A percentile compares a stretch with the other conserved stretches of the same genome.
Evolutionary conservation across 192 early-diverging fungal species (phyloP).

Genomic region (Dimargaris xerosporica): DNA sequence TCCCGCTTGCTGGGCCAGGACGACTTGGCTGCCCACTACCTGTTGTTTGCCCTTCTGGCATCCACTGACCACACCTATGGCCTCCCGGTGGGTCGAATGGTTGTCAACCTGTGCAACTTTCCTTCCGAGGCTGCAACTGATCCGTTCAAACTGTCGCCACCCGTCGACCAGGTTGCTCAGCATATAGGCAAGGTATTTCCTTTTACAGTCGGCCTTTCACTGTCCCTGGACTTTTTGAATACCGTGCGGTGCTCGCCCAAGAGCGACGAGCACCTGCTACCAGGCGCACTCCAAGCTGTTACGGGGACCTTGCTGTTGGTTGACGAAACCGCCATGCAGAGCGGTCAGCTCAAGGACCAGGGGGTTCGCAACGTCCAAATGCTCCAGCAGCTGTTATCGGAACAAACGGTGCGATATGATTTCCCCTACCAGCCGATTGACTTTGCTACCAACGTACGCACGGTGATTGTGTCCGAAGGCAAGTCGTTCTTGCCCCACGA

Average conservation of each 20-base stretch:
- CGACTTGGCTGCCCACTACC: conserved; percentile 45
- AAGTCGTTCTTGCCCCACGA: conserved; percentile 54
- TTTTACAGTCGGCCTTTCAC: conserved; percentile 38
- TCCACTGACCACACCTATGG: conserved; percentile 24
- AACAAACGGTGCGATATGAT: conserved; percentile 45
- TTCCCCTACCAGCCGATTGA: conserved; percentile 57
- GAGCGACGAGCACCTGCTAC: conserved; percentile 36
- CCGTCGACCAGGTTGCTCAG: conserved; percentile 14
- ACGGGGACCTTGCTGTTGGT: conserved; percentile 39
- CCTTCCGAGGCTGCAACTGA: conserved; percentile 13
- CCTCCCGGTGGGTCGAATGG: conserved; percentile 49
- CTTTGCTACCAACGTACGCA: conserved; percentile 45
- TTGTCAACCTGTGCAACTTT: conserved; percentile 45
- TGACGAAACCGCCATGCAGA: conserved; percentile 55
- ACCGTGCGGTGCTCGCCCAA: conserved; percentile 35
- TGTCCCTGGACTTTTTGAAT: conserved; percentile 47
- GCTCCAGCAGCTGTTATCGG: conserved; percentile 36
- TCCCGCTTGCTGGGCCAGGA: conserved; percentile 41
- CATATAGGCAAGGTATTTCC: conserved; percentile 32
- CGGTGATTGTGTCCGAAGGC: conserved; percentile 44
- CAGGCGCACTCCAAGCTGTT: conserved; percentile 50
- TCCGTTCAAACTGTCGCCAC: background rate
- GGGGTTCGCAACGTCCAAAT: conserved; percentile 59
- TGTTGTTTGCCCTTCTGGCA: conserved; percentile 51
- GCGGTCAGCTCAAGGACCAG: conserved; percentile 47